These are phyloP conservation scores for Grifola frondosa DNA, from an alignment of 1,284 basidiomycete species.

Conservation along the genomic window DNA sequence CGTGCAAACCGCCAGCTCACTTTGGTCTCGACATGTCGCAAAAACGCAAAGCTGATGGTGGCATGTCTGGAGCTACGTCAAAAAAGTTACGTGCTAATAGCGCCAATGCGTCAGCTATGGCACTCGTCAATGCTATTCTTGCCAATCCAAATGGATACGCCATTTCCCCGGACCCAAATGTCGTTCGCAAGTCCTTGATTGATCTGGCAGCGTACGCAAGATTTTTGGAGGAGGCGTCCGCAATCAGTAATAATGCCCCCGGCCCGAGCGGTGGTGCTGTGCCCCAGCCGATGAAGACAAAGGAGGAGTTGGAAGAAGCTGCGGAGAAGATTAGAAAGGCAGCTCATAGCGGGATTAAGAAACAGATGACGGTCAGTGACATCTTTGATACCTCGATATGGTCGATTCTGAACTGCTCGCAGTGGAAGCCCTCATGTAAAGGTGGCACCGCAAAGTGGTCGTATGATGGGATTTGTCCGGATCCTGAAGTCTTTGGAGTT, in stretches of 20 bases:
- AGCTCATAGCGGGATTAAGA: conserved; percentile 50
- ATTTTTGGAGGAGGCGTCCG: conserved; percentile 37
- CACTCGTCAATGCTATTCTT: conserved; percentile 39
- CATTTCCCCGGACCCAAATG: conserved; percentile 36
- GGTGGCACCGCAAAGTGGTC: conserved; percentile 46
- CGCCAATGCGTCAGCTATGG: conserved; percentile 34
- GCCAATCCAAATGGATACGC: conserved; percentile 34
- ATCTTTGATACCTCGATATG: conserved; percentile 24
- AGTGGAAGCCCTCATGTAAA: conserved; percentile 59
- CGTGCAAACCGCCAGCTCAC: not conserved
- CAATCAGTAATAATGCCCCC: conserved; percentile 7
- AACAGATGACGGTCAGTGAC: conserved; percentile 48
- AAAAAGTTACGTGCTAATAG: conserved; percentile 34
- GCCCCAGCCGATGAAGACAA: conserved; percentile 37
- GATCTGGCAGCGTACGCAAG: conserved; percentile 47
- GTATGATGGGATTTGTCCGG: conserved; percentile 55
- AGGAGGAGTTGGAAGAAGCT: conserved; percentile 41
- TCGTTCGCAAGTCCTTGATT: conserved; percentile 32
- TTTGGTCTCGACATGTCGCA: not conserved
- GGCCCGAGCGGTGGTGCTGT: conserved; percentile 15
- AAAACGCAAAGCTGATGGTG: conserved; percentile 42
- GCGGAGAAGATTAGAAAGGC: conserved; percentile 48
- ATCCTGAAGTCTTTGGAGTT: conserved; percentile 51
- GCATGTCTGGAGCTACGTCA: conserved; percentile 12
- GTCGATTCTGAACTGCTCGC: conserved; percentile 5